These are phyloP conservation scores for Daucus carota DNA, from an alignment of 129 eudicot species.

Conservation along the genomic window DNA sequence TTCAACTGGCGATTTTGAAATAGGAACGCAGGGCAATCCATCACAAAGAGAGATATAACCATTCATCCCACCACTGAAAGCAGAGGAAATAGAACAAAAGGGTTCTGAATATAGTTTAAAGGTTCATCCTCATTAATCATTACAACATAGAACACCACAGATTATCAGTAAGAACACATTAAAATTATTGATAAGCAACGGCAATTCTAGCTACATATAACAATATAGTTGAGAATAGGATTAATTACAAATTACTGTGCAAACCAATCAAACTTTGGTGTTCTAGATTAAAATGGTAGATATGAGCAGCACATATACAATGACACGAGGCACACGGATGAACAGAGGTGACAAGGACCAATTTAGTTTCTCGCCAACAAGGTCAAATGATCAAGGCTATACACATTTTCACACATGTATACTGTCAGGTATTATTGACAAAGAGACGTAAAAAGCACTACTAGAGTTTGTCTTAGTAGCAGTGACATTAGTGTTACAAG, in stretches of 20 bases:
- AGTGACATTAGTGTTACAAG: too few species aligned
- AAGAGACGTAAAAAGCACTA: too few species aligned
- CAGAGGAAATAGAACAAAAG: conserved; percentile 25
- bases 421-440: too few species aligned
- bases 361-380: neutral
- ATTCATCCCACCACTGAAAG: conserved; percentile 90
- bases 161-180: neutral
- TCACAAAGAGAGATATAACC: conserved; percentile 72
- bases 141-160: neutral
- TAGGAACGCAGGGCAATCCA: conserved; percentile 90
- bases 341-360: neutral
- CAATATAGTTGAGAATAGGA: neutral
- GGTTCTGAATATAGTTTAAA: neutral
- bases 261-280: neutral
- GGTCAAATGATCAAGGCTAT: neutral
- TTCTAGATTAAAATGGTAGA: neutral
- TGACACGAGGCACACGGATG: neutral
- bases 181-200: neutral
- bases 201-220: neutral
- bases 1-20: conserved; percentile 67
- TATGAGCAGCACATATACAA: neutral
- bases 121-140: neutral
- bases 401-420: neutral
- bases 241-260: neutral
- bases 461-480: too few species aligned